Evolutionary conservation across 257 asterid genomes (phyloP).

Genomic region (Prunella vulgaris): DNA sequence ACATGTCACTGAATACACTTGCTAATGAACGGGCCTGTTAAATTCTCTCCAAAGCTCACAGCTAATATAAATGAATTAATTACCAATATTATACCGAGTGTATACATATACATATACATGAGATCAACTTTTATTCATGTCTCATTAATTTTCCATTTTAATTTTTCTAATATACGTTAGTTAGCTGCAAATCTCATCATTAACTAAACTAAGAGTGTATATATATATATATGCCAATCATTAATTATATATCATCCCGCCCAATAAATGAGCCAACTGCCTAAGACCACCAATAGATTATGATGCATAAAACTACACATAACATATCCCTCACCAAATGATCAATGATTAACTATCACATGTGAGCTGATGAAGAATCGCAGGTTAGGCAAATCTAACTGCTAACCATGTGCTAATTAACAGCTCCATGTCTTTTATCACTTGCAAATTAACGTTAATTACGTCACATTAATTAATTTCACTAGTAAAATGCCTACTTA

Average conservation of each 20-base stretch:
- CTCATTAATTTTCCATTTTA: background rate
- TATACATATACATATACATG: background rate
- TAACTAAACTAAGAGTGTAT: slow-evolving; percentile 1
- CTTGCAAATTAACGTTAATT: too few relatives aligned
- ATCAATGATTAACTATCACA: slow-evolving; percentile 23
- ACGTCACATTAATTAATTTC: background rate
- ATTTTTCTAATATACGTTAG: slow-evolving; percentile 3
- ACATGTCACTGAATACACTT: too few relatives aligned
- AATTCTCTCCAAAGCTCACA: too few relatives aligned
- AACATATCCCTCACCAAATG: background rate
- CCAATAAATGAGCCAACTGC: slow-evolving; percentile 16
- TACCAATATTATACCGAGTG: too few relatives aligned
- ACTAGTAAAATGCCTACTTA: background rate
- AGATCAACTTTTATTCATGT: background rate
- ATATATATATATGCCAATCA: slow-evolving; percentile 13
- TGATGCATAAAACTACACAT: background rate
- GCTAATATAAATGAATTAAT: too few relatives aligned
- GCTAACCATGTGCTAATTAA: slow-evolving; percentile 21
- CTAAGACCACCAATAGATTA: slow-evolving; percentile 2
- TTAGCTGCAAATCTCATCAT: slow-evolving; percentile 17
- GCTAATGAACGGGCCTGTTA: too few relatives aligned
- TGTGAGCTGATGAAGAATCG: background rate
- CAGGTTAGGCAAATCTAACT: slow-evolving; percentile 2
- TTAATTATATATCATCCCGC: slow-evolving; percentile 17
- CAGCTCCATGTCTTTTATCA: background rate